Percentiles rank a stretch among this genome's conserved stretches.
phyloP scores from a whole-genome alignment of 202 grass and related monocot genomes.

The Eragrostis tef region DNA sequence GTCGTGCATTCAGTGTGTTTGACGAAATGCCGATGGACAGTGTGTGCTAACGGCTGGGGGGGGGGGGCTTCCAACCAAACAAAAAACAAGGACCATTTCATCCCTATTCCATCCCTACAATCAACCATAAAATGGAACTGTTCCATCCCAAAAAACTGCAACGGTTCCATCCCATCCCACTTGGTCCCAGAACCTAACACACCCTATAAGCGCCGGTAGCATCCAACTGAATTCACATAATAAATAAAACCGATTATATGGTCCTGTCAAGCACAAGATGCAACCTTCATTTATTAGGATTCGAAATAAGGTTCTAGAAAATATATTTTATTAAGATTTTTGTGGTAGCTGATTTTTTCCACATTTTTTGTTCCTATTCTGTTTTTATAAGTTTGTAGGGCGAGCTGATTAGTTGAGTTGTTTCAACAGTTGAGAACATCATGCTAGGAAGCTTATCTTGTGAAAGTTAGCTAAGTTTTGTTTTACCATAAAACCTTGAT shows the following conservation, averaged over 20 bases:
- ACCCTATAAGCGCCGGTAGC: background rate
- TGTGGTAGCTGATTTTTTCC: background rate
- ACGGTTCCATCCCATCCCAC: no score
- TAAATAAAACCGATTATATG: background rate
- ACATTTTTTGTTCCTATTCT: background rate
- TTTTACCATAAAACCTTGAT: background rate
- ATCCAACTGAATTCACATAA: constrained; percentile 22
- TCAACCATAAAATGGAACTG: no score
- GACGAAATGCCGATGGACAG: no score
- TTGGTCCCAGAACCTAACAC: no score
- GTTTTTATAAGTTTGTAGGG: background rate
- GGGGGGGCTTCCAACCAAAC: no score
- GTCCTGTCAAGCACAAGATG: background rate
- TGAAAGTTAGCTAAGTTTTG: background rate
- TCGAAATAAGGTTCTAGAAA: background rate
- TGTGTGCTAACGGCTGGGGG: no score
- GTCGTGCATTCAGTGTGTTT: no score
- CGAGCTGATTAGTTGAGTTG: background rate
- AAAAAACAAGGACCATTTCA: no score
- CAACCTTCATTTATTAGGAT: no score
- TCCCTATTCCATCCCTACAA: no score
- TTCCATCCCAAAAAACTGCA: no score
- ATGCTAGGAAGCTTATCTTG: background rate
- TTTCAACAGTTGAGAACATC: background rate
- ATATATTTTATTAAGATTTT: background rate